These are phyloP conservation scores for Meyerozyma athensensis DNA, from an alignment of 1,139 yeast species.

Conservation along the genomic window DNA sequence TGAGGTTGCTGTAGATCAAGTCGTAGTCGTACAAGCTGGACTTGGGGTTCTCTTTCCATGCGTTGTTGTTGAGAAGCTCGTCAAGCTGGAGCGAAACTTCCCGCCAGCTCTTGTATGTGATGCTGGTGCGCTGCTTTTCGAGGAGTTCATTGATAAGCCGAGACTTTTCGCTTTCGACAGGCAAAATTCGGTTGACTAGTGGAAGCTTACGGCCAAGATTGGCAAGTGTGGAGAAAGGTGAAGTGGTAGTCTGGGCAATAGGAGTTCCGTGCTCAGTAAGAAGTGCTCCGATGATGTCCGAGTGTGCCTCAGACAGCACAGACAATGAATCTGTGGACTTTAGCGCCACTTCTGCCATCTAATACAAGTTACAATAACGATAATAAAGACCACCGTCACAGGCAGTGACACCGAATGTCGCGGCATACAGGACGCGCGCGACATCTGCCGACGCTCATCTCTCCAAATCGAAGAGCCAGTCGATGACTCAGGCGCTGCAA, in stretches of 20 bases:
- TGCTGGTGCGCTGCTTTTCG: constrained; percentile 53
- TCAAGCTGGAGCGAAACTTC: constrained; percentile 62
- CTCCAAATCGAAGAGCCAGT: constrained; percentile 1
- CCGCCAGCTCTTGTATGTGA: constrained; percentile 69
- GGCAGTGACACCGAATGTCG: constrained; percentile 2
- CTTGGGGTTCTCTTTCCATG: constrained; percentile 65
- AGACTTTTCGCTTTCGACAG: constrained; percentile 25
- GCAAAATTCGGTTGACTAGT: constrained; percentile 22
- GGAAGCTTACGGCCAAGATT: constrained; percentile 19
- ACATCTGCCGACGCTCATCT: constrained; percentile 1
- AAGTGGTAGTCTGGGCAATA: not conserved
- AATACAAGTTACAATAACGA: not conserved
- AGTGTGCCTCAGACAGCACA: not conserved
- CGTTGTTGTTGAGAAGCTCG: constrained; percentile 52
- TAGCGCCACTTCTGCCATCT: not conserved
- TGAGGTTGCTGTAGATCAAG: constrained; percentile 49
- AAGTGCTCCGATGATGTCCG: constrained; percentile 1
- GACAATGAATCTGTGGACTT: not conserved
- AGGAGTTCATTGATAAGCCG: constrained; percentile 27
- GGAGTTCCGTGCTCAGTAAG: not conserved
- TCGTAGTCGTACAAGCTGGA: constrained; percentile 69
- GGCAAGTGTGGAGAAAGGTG: not conserved
- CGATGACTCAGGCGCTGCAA: not conserved
- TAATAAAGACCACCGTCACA: constrained; percentile 1
- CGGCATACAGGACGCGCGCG: not conserved